phyloP scores from a whole-genome alignment of 2,329 filamentous ascomycete genomes.

The Hortaea werneckii region DNA sequence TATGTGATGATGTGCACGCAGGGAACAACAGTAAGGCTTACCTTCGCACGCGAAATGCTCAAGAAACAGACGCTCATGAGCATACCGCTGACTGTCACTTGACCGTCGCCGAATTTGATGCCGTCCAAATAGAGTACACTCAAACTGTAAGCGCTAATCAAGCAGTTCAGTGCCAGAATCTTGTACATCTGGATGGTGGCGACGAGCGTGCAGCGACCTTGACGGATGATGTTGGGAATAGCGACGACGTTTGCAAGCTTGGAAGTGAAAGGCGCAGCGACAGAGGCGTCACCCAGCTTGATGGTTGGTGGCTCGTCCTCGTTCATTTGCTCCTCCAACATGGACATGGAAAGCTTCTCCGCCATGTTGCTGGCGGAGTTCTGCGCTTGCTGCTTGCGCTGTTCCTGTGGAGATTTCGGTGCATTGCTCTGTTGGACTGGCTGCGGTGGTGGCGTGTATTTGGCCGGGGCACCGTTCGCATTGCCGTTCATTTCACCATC shows the following conservation, averaged over 20 bases:
- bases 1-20: neutral
- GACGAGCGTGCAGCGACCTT: slow-evolving; percentile 93
- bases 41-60: slow-evolving; percentile 91
- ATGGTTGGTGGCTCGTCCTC: slow-evolving; percentile 88
- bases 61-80: slow-evolving; percentile 99
- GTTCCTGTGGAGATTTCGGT: slow-evolving; percentile 37
- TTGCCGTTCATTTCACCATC: slow-evolving; percentile 42
- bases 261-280: slow-evolving; percentile 93
- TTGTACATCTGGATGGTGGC: slow-evolving; percentile 99
- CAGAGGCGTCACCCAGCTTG: slow-evolving; percentile 93
- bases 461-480: slow-evolving; percentile 17
- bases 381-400: slow-evolving; percentile 47
- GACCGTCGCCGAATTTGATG: slow-evolving; percentile 97
- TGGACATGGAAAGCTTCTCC: slow-evolving; percentile 72
- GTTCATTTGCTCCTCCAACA: slow-evolving; percentile 84
- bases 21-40: slow-evolving; percentile 23
- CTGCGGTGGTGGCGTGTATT: slow-evolving; percentile 16
- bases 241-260: slow-evolving; percentile 95
- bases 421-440: slow-evolving; percentile 7
- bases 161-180: slow-evolving; percentile 92
- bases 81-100: slow-evolving; percentile 98
- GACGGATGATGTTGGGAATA: slow-evolving; percentile 95
- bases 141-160: slow-evolving; percentile 95
- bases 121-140: slow-evolving; percentile 94
- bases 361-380: slow-evolving; percentile 68